These are phyloP conservation scores for Austroboletus festivus DNA, from an alignment of 768 basidiomycete species.

Conservation along the genomic window DNA sequence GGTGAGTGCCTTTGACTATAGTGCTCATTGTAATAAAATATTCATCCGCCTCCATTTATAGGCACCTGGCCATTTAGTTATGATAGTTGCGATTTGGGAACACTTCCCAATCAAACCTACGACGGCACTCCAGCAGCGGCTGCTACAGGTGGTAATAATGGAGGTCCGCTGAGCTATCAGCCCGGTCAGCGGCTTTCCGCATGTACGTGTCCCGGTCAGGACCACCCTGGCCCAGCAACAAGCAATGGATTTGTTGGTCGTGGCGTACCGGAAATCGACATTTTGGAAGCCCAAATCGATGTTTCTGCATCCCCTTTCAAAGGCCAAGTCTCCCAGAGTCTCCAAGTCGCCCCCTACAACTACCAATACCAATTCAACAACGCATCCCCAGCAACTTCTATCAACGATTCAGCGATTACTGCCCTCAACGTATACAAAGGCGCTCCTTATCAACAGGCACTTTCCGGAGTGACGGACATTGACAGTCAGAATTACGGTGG, in stretches of 20 bases:
- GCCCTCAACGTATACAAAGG: slow-evolving; percentile 67
- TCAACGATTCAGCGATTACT: slow-evolving; percentile 53
- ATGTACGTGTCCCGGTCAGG: slow-evolving; percentile 82
- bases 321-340: slow-evolving; percentile 77
- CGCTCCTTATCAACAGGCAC: slow-evolving; percentile 69
- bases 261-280: slow-evolving; percentile 89
- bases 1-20: slow-evolving; percentile 36
- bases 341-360: slow-evolving; percentile 80
- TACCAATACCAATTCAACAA: slow-evolving; percentile 60
- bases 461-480: slow-evolving; percentile 60
- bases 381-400: slow-evolving; percentile 45
- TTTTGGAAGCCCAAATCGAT: slow-evolving; percentile 81
- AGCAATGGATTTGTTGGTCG: slow-evolving; percentile 52
- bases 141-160: slow-evolving; percentile 48
- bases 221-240: slow-evolving; percentile 78
- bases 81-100: slow-evolving; percentile 82
- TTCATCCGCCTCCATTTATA: slow-evolving; percentile 12
- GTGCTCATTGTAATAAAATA: background rate
- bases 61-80: slow-evolving; percentile 81
- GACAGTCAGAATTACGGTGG: slow-evolving; percentile 56
- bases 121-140: slow-evolving; percentile 59
- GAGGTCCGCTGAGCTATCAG: slow-evolving; percentile 63
- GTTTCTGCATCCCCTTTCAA: slow-evolving; percentile 39
- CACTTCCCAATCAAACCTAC: slow-evolving; percentile 76
- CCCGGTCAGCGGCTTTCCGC: slow-evolving; percentile 85